A percentile compares a stretch with the other conserved stretches of the same genome.
Conservation (phyloP, 2,329 filamentous ascomycete species). For the Fusarium sp. region DNA sequence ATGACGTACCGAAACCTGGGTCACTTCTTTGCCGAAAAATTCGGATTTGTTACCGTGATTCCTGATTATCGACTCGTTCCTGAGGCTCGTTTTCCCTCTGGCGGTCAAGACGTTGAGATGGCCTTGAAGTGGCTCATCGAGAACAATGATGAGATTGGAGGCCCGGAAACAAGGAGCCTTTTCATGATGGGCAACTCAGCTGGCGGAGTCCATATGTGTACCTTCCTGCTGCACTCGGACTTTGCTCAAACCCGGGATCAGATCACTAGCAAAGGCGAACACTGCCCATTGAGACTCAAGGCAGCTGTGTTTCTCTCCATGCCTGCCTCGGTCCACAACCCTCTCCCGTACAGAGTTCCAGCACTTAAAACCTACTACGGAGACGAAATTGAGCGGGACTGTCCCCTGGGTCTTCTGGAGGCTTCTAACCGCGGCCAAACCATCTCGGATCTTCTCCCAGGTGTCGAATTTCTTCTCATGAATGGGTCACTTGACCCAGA, state of each 20-base stretch:
- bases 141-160: background rate
- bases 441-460: background rate
- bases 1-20: background rate
- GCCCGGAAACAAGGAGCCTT: background rate
- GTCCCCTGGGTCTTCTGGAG: background rate
- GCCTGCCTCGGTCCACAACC: background rate
- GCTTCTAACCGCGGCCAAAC: background rate
- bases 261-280: background rate
- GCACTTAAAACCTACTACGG: background rate
- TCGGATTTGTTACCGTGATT: background rate
- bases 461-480: background rate
- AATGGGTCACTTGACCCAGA: background rate
- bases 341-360: background rate
- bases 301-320: background rate
- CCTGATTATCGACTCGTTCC: background rate
- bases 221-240: background rate
- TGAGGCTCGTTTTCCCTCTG: background rate
- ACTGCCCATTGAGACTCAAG: background rate
- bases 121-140: background rate
- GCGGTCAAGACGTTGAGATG: background rate
- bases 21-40: background rate
- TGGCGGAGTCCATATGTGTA: background rate
- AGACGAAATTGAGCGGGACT: background rate
- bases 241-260: background rate
- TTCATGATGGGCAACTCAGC: slow-evolving; percentile 1